A percentile compares a stretch with the other conserved stretches of the same genome.
Conservation (phyloP, 768 basidiomycete species). For the Suillus cothurnatus region DNA sequence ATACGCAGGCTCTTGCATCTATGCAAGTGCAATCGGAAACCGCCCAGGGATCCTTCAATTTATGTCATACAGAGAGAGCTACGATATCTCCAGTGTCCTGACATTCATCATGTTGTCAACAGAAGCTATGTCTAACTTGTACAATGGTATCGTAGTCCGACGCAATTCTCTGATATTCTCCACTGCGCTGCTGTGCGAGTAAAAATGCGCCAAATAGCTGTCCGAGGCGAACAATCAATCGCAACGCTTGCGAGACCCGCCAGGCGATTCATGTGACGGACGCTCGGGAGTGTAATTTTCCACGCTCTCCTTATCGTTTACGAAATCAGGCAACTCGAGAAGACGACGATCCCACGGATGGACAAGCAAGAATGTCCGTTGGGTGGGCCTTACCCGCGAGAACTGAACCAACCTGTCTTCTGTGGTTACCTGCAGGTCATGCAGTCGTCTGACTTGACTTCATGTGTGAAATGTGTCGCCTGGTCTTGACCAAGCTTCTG, state of each 20-base stretch:
- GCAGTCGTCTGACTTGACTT: background rate
- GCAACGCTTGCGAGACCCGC: too few species aligned
- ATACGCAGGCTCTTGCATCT: background rate
- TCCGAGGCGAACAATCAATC: too few species aligned
- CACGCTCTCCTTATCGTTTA: background rate
- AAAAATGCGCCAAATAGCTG: too few species aligned
- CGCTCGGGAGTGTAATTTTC: background rate
- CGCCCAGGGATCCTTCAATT: too few species aligned
- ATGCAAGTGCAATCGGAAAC: background rate
- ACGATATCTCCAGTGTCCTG: background rate
- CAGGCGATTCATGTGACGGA: background rate
- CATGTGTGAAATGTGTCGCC: background rate
- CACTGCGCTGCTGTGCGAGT: background rate
- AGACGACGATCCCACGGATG: background rate
- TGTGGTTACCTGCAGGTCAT: background rate
- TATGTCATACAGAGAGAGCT: background rate
- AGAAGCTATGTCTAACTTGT: too few species aligned
- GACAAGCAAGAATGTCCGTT: background rate
- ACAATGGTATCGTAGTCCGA: background rate
- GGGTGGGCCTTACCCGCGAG: background rate
- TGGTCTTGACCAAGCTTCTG: slow-evolving; percentile 9
- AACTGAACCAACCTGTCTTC: background rate
- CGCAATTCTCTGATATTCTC: background rate
- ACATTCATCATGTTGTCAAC: too few species aligned
- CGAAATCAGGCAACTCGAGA: background rate